Evolutionary conservation across 495 filamentous ascomycete genomes (phyloP), one percentile per base, ranked within the genome.

Genomic region (Hypoxylon rickii): DNA sequence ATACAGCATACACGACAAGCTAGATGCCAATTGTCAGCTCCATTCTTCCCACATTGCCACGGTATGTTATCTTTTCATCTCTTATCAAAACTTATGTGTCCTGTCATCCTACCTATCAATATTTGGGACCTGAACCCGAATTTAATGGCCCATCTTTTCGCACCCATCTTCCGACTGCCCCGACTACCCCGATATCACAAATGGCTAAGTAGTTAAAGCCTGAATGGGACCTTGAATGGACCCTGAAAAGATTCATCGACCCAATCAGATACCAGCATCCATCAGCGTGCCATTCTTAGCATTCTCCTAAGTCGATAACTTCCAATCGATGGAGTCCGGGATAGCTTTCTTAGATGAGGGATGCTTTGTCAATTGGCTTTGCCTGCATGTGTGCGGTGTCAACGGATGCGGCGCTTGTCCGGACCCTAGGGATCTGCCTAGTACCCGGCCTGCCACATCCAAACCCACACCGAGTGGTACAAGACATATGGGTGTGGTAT

Each of bases 211-310:
- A 18, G 13, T 38, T 49, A 48, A 38, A 52, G 52, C 58, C 58
- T 63, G 42, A 49, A 49, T 47, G 49, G 44, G 43, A 52, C 42
- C 52, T 51, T 63, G 42, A 44, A 49, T 47, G 49, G 44, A 22
- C 44, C 18, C 29, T 26, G 13, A 29, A 48, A 34, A 7, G 26
- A 12, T 18, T 20, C 22, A 15, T 42, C 26, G 45, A 44, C 18
- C 59, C 59, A 63, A 63, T 63, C 53, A 63, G 15, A 42, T 18
- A 37, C 20, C 13, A 13, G 11, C 8, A 31, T 20, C 44, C 26
- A 11, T 45, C 49, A 29, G 59, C 59, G 59, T 63, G 59, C 22
- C 44, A 49, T 44, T 46, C 38, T 57, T 32, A 53, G 44, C 32
- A 37, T 42, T 47, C n/a, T 52, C 15, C 51, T 44, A 48, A 10